These are phyloP conservation scores for Berberis vulgaris DNA, from an alignment of 164 flowering plant genomes.

Conservation along the genomic window DNA sequence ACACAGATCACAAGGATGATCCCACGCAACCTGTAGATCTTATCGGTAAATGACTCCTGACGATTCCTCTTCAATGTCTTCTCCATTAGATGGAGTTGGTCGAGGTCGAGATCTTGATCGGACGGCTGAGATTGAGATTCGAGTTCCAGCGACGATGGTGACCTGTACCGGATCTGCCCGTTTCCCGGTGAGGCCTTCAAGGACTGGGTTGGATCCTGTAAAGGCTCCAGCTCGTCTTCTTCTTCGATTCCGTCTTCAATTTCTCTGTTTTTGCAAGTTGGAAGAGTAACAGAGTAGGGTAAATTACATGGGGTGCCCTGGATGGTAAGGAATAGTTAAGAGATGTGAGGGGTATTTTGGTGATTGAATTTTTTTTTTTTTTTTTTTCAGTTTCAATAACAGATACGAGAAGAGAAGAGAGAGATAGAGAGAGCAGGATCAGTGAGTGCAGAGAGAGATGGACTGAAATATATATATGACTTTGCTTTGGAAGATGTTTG, in stretches of 20 bases:
- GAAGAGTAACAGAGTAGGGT: too few relatives aligned
- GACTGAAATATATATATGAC: too few relatives aligned
- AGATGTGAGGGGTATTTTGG: too few relatives aligned
- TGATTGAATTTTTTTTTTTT: too few relatives aligned
- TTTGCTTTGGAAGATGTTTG: too few relatives aligned
- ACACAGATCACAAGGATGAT: constrained; percentile 46
- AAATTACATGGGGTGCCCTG: too few relatives aligned
- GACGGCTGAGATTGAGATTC: constrained; percentile 31
- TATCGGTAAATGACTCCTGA: constrained; percentile 47
- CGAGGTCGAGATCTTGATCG: constrained; percentile 12
- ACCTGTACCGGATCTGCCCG: constrained; percentile 93
- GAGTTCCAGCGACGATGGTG: constrained; percentile 86
- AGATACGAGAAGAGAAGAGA: too few relatives aligned
- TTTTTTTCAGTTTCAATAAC: too few relatives aligned
- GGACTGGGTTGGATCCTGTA: constrained; percentile 41
- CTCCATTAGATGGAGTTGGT: constrained; percentile 11
- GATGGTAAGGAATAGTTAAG: too few relatives aligned
- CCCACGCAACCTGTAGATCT: constrained; percentile 54
- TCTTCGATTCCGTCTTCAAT: background rate
- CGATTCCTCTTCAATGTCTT: constrained; percentile 32
- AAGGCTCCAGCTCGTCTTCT: constrained; percentile 46
- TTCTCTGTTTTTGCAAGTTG: background rate
- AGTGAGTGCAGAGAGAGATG: too few relatives aligned
- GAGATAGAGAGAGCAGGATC: too few relatives aligned
- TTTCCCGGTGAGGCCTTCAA: constrained; percentile 35